Evolutionary conservation across 805 yeast genomes (phyloP), one percentile per base, ranked within the genome.

Genomic region (Kodamaea jinghongensis): DNA sequence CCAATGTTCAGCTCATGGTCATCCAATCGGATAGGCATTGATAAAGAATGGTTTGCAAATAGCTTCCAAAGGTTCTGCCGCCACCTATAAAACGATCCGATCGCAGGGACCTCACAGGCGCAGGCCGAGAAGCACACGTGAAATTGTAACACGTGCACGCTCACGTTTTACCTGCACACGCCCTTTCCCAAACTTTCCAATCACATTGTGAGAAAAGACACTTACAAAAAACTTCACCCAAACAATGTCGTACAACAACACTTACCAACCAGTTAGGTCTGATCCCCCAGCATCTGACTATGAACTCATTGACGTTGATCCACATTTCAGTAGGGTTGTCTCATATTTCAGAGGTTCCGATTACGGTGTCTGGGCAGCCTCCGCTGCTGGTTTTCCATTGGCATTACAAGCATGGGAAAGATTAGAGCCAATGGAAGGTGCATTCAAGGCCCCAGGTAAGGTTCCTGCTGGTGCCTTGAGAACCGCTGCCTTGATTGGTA

Each of bases 281-380:
- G 61, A 58, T 9, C 63, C 68, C 17, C 58, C 63, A 17, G 40
- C 40, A 14, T 34, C 67, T 28, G 73, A 69, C 52, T 70, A 67
- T 49, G 75, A 70, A 53, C 54, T 70, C 39, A 87, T 86, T 52
- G 96, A 86, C 58, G 71, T 76, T 37, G 96, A 86, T 59, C 96
- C 96, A 22, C 79, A 79, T 48, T 84, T 86, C 64, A 55, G 60
- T 28, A 73, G 86, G 44, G 95, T 87, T 22, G 80, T 86, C 10
- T 65, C 78, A 32, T 87, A 81, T 65, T 77, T 86, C 65, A 75
- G 96, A 57, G 60, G 75, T 14, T 68, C 81, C 10, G 96, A 86
- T 65, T 77, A 76, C 52, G 73, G 69, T 6, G 59, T 69, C 13
- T 68, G 73, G 73, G 73, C 65, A 4, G 63, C 63, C 12, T 49